Evolutionary conservation across 2,329 filamentous ascomycete species (phyloP), one percentile per base, ranked within the genome.

Genomic region (Talaromyces marneffei): DNA sequence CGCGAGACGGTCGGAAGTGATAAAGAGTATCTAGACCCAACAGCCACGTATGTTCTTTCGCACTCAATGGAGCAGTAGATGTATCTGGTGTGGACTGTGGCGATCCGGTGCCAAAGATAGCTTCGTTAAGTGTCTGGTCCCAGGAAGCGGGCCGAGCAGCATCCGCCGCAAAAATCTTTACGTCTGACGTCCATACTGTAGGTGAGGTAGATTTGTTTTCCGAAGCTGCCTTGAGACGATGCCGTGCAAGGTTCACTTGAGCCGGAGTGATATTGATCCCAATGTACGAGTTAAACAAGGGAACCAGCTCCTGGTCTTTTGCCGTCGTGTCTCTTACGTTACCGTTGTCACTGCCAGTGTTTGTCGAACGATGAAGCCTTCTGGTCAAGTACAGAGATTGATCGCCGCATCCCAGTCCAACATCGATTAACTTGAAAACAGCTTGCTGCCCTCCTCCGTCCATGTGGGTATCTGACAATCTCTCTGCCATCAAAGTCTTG

Each of bases 331-430:
- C 66, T 60, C 27, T 61, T 56, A 3, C 65, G 42, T 18, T 65
- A 56, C 3, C 31, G 10, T 31, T 39, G 31, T 4, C 46, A 31
- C 33, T 27, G 20, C n/a, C 9, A 14, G 50, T 9, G 6, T 25
- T 39, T n/a, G 8, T 44, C 29, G 20, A 25, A 6, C 46, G 57
- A n/a, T 53, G 35, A 55, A 71, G 63, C 25, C 72, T 66, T 10
- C 68, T 69, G 1, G 72, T 75, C 25, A 85, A 66, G 60, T 80
- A 77, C 20, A 81, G 68, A 0, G 78, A 82, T 68, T 86, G 84
- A 65, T 86, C 83, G 33, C 84, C 84, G 63, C 84, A 86, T 9
- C 84, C 83, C 63, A 85, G 82, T 2, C 84, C 83, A 1, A 85
- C 72, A 62, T 86, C 83, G 0, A 86, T 70, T 9, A 72, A 54